Base-by-base conservation (phyloP, 108 stramenopile genomes). In the Nitzschia sp. region DNA sequence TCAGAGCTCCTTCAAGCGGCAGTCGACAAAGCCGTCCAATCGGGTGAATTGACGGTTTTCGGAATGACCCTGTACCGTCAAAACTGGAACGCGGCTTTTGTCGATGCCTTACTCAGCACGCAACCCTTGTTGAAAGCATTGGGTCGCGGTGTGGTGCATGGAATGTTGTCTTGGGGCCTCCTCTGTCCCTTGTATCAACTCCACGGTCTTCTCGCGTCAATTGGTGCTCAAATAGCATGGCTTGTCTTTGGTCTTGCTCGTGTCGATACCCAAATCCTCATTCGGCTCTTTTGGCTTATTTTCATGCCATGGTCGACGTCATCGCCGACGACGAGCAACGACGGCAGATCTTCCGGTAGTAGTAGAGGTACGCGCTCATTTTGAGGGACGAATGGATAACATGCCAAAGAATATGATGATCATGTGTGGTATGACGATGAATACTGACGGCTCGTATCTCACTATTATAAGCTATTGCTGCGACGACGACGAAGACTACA, bases 291-390 rank as follows among this genome's bases (percentile, higher is more conserved):
- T 50, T 8, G 17, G 4, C 48, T 8, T 21, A 22, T 50, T n/a
- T 50, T 50, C 19, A 11, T 22, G 5, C 48, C 48, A 19, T 50
- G 48, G 48, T 50, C 48, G 13, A 50, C 48, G 4, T 22, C 48
- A 4, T n/a, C 9, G 4, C 13, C 38, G 13, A 41, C 38, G 6
- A 41, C 38, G 38, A 41, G 9, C 13, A n/a, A n/a, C n/a, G n/a
- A n/a, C n/a, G n/a, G n/a, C n/a, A 41, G 13, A 41, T 41, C 38
- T 6, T 5, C 48, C 48, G 4, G 16, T 21, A 50, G 48, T n/a
- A 11, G 48, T n/a, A 8, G 48, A 50, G 48, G 48, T 50, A 50
- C 48, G 48, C 48, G 48, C 13, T 50, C n/a, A n/a, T 21, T 50
- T 8, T 50, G 13, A n/a, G 8, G 21, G 21, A 50, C 4, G 8